phyloP scores from a whole-genome alignment of 306 rosid genomes.

The Cucurbita pepo region DNA sequence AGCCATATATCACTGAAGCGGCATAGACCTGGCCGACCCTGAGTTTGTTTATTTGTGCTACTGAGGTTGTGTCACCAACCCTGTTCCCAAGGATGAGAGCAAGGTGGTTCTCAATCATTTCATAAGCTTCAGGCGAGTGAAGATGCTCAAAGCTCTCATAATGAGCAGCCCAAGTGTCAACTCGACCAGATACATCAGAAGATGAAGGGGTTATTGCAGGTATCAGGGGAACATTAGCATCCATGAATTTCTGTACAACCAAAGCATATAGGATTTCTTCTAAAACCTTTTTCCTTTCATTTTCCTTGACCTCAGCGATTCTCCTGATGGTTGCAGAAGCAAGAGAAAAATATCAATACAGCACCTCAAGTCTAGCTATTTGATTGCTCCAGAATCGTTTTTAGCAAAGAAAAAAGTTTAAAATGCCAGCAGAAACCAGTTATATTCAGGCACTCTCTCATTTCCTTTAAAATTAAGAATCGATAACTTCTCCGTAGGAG shows the following conservation, averaged over 20 bases:
- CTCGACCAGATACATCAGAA: constrained; percentile 33
- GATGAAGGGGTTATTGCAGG: constrained; percentile 34
- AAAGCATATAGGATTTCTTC: constrained; percentile 74
- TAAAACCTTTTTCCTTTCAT: constrained; percentile 58
- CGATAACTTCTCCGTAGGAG: not conserved
- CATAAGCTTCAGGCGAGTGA: constrained; percentile 73
- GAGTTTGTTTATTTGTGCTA: constrained; percentile 70
- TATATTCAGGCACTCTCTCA: not conserved
- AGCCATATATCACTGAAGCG: constrained; percentile 85
- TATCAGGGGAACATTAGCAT: constrained; percentile 50
- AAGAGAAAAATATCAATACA: not conserved
- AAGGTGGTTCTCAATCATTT: constrained; percentile 77
- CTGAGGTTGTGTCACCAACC: constrained; percentile 39
- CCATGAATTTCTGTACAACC: constrained; percentile 86
- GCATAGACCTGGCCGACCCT: constrained; percentile 91
- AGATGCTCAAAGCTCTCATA: constrained; percentile 55
- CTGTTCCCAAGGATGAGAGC: constrained; percentile 64
- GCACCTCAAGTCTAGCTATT: not conserved
- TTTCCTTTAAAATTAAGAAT: not conserved
- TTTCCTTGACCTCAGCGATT: constrained; percentile 80
- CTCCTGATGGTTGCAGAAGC: constrained; percentile 39
- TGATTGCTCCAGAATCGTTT: not conserved
- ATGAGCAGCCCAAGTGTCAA: constrained; percentile 60
- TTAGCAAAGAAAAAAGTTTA: not conserved
- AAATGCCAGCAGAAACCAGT: not conserved